These are phyloP conservation scores for Coriaria nepalensis DNA, from an alignment of 306 rosid genomes.

Conservation along the genomic window DNA sequence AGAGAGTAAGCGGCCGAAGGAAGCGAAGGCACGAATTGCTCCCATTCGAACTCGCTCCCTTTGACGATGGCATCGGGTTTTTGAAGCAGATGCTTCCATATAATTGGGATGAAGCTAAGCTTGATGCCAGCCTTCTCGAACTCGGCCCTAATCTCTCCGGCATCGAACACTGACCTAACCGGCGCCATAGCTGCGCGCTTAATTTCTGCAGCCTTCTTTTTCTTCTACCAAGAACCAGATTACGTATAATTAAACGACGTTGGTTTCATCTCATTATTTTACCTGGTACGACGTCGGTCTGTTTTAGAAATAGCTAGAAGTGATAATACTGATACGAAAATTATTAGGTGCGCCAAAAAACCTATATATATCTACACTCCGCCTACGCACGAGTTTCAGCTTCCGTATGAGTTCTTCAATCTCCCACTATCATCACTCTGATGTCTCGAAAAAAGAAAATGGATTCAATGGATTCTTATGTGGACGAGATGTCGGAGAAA, in stretches of 20 bases:
- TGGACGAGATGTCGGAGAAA: no score
- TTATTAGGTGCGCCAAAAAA: no score
- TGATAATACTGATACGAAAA: no score
- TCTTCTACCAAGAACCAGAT: no score
- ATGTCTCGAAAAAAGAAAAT: no score
- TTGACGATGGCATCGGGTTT: conserved; percentile 13
- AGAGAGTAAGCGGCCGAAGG: conserved; percentile 54
- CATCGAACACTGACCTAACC: conserved; percentile 67
- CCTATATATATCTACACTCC: no score
- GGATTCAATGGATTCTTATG: no score
- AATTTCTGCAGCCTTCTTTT: conserved; percentile 4
- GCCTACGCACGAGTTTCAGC: no score
- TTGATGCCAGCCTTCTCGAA: conserved; percentile 37
- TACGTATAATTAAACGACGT: no score
- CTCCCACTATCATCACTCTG: no score
- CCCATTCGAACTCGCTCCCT: conserved; percentile 18
- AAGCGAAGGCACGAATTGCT: conserved; percentile 43
- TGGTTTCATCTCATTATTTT: background rate
- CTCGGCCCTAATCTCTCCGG: conserved; percentile 38
- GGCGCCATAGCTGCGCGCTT: conserved; percentile 26
- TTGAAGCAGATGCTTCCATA: conserved; percentile 60
- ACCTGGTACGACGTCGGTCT: background rate
- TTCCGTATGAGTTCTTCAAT: no score
- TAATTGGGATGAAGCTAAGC: conserved; percentile 37
- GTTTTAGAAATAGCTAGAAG: no score